These are phyloP conservation scores for Periconia sp. DNA, from an alignment of 2,329 filamentous ascomycete species.

Conservation along the genomic window DNA sequence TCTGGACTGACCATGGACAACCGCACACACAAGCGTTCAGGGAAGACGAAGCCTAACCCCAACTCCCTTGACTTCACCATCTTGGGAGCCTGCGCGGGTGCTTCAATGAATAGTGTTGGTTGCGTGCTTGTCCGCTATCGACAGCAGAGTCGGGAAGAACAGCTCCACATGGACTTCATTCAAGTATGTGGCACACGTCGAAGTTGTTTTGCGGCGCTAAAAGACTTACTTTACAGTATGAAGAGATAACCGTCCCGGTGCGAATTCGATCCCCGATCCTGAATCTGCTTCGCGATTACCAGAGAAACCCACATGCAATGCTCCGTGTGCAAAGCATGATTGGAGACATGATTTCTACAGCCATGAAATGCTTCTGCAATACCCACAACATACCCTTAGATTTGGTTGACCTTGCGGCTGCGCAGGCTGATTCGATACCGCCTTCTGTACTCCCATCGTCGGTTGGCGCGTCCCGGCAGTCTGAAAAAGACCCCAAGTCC, in stretches of 20 bases:
- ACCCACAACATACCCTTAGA: slow-evolving; percentile 47
- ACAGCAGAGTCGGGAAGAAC: slow-evolving; percentile 54
- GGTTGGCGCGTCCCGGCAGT: slow-evolving; percentile 39
- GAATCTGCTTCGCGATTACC: slow-evolving; percentile 58
- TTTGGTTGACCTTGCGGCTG: slow-evolving; percentile 58
- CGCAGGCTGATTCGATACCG: slow-evolving; percentile 55
- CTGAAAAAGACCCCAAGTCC: slow-evolving; percentile 49
- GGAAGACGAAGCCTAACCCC: slow-evolving; percentile 2
- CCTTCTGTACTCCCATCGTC: slow-evolving; percentile 39
- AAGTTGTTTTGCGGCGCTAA: background rate
- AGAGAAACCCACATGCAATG: slow-evolving; percentile 55
- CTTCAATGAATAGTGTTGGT: slow-evolving; percentile 60
- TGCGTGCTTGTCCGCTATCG: slow-evolving; percentile 60
- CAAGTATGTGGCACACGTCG: slow-evolving; percentile 11
- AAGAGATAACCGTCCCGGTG: slow-evolving; percentile 49
- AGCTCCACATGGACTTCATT: slow-evolving; percentile 60
- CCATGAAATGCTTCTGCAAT: slow-evolving; percentile 54
- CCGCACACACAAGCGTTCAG: background rate
- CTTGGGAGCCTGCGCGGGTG: slow-evolving; percentile 58
- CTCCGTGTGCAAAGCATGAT: slow-evolving; percentile 61
- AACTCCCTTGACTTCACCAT: slow-evolving; percentile 52
- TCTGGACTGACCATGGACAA: background rate
- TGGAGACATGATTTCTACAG: slow-evolving; percentile 58
- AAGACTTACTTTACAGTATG: slow-evolving; percentile 46
- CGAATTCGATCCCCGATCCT: background rate